Percentiles rank a stretch among this genome's conserved stretches.
Conservation (phyloP, 129 eudicot genomes). For the Lonicera japonica region DNA sequence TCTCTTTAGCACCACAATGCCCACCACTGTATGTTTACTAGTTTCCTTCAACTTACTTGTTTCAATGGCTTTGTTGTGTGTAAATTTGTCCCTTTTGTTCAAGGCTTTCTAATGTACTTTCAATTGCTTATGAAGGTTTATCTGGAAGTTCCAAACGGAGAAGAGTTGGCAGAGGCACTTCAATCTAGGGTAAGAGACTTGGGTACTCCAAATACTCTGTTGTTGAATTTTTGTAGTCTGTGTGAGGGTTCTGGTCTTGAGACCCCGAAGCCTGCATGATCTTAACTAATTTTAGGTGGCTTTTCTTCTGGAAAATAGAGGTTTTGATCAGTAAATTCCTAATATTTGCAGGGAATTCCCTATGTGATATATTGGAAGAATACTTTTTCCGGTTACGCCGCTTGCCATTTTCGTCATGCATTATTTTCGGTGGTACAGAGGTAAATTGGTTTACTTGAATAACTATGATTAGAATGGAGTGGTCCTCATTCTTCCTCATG, state of each 20-base stretch:
- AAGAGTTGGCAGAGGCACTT: constrained; percentile 72
- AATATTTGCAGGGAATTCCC: constrained; percentile 70
- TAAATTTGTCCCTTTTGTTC: not conserved
- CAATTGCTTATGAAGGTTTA: constrained; percentile 53
- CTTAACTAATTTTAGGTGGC: not conserved
- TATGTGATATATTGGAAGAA: constrained; percentile 87
- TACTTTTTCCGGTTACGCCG: constrained; percentile 57
- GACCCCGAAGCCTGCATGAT: not conserved
- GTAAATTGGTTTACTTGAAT: constrained; percentile 21
- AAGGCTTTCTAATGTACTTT: constrained; percentile 4
- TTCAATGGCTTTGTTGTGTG: not conserved
- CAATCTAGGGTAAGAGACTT: constrained; percentile 48
- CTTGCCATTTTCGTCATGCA: constrained; percentile 87
- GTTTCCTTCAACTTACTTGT: not conserved
- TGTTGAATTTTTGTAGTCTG: not conserved
- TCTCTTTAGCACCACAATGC: constrained; percentile 54
- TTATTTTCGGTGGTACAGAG: constrained; percentile 81
- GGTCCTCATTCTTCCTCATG: no score
- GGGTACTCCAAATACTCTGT: not conserved
- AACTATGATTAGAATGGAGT: no score
- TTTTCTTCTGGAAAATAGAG: not conserved
- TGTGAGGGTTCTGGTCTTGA: not conserved
- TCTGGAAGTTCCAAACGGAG: constrained; percentile 77
- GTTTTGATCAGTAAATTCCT: not conserved
- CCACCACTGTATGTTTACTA: constrained; percentile 63